Base-by-base conservation (phyloP, 1,139 yeast species). In the Kodamaea sp. region DNA sequence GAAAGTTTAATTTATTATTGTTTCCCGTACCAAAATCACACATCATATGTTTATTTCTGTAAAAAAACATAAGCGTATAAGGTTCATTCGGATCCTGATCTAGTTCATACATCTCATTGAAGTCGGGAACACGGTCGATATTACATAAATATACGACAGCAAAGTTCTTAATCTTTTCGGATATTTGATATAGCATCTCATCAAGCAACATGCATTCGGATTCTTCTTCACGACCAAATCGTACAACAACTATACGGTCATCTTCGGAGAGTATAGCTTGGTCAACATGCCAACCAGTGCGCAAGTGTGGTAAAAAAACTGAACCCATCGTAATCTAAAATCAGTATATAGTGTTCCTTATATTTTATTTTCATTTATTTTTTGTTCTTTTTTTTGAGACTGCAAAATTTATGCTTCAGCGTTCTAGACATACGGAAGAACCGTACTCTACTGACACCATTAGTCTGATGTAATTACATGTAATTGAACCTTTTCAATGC, bases 11-110 rank as follows among this genome's bases (percentile, higher is more conserved):
- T 67, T 92, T 92, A 67, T 94, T 92, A 63, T 94, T 92, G 58
- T 92, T 88, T 31, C 99, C 99, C 0, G 98, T 92, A 2, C 98
- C 98, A 62, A 89, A 89, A 67, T 92, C 98, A 63, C 96, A 87
- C 88, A 90, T 80, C 95, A 94, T 90, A 60, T 92, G 98, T 59
- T 89, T 90, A 64, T 92, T 92, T 39, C 95, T 70, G 63, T 78
- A 88, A 60, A 92, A 92, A 57, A 92, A 90, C 97, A 92, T 92
- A 40, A 92, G 72, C 35, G 95, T 82, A 73, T 86, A 80, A 25
- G 96, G 95, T 34, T 45, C 48, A 22, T 29, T 34, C 15, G 38
- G 40, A 28, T 49, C 53, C 49, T 88, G 97, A 55, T 84, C 87
- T 41, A 92, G 65, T 60, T 92, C 97, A 60, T 92, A 92, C 94